phyloP scores from a whole-genome alignment of 2,329 filamentous ascomycete genomes.

The Neofusicoccum kwambonambiense region DNA sequence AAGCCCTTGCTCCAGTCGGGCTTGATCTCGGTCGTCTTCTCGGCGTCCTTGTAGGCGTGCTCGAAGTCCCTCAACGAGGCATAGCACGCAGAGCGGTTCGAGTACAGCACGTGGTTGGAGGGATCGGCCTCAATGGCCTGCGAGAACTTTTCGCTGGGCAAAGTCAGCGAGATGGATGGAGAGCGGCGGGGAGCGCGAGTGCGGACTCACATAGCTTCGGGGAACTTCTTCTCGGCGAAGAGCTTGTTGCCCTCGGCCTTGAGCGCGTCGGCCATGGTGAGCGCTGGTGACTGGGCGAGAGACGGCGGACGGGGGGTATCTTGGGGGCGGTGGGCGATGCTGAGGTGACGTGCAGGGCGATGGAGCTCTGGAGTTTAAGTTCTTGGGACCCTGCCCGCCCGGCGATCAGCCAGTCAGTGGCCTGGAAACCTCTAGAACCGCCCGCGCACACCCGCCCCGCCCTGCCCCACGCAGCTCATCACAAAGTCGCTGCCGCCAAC shows the following conservation, averaged over 20 bases:
- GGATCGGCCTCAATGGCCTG: conserved; percentile 85
- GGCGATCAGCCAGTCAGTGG: conserved; percentile 9
- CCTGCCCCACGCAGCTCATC: background rate
- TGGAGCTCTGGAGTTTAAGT: conserved; percentile 12
- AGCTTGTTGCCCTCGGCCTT: conserved; percentile 99
- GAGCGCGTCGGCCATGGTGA: conserved; percentile 70
- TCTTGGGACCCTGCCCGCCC: background rate
- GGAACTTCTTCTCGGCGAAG: conserved; percentile 95
- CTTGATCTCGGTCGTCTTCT: conserved; percentile 92
- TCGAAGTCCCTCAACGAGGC: conserved; percentile 88
- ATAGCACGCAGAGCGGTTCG: conserved; percentile 85
- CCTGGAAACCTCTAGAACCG: conserved; percentile 11
- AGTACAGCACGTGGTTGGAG: conserved; percentile 94
- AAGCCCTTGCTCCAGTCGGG: conserved; percentile 98
- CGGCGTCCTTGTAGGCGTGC: conserved; percentile 81
- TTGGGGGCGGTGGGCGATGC: background rate
- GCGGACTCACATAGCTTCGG: conserved; percentile 81
- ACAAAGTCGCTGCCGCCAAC: background rate
- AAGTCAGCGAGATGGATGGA: conserved; percentile 12
- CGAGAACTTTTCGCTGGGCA: conserved; percentile 80
- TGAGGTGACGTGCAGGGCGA: background rate
- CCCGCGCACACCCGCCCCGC: background rate
- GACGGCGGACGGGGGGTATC: background rate
- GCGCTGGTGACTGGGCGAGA: background rate
- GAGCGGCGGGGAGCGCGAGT: conserved; percentile 19